Evolutionary conservation across 176 grass and related monocot species (phyloP).

Genomic region (Avena atlantica): DNA sequence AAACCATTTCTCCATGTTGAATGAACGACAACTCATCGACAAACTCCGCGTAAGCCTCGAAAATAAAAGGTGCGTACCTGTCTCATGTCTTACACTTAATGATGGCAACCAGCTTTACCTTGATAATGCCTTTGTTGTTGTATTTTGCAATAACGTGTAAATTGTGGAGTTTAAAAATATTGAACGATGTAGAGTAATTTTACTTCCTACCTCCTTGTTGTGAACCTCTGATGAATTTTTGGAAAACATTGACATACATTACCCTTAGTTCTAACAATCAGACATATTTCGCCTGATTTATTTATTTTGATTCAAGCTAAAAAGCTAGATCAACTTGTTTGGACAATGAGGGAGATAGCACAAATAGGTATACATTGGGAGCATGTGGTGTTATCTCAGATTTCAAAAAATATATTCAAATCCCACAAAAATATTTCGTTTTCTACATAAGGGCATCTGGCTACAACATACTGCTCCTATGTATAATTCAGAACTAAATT

Average conservation of each 20-base stretch:
- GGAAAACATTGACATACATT: background rate
- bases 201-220: background rate
- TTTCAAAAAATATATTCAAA: too few relatives aligned
- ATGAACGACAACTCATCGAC: background rate
- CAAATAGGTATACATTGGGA: too few relatives aligned
- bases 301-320: too few relatives aligned
- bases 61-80: background rate
- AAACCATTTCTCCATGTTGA: background rate
- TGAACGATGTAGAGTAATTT: background rate
- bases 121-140: background rate
- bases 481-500: too few relatives aligned
- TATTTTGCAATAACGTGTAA: background rate
- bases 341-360: too few relatives aligned
- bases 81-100: background rate
- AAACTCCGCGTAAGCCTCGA: constrained; percentile 4
- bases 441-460: too few relatives aligned
- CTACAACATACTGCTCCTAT: too few relatives aligned
- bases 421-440: too few relatives aligned
- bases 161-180: too few relatives aligned
- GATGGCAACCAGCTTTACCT: background rate
- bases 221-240: background rate
- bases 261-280: background rate
- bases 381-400: too few relatives aligned
- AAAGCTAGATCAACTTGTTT: too few relatives aligned
- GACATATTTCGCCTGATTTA: background rate